A percentile compares a stretch with the other conserved stretches of the same genome.
Evolutionary conservation across 177 flowering plant species (phyloP).

Genomic region (Vitis hybrid): DNA sequence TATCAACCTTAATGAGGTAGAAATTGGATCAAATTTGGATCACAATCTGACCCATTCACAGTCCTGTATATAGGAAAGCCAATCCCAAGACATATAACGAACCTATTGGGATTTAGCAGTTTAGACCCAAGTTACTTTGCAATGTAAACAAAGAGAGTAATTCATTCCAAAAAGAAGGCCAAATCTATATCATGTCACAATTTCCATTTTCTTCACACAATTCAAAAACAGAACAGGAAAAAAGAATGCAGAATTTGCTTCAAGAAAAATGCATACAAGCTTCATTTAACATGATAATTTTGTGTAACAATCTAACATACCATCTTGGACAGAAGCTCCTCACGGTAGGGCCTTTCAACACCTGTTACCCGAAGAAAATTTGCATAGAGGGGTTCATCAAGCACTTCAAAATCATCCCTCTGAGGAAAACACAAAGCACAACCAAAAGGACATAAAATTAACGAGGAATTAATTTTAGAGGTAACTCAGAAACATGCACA

Average conservation of each 20-base stretch:
- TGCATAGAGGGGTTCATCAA: constrained; percentile 97
- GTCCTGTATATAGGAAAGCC: too few species aligned
- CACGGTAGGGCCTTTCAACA: constrained; percentile 76
- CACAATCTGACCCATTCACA: too few species aligned
- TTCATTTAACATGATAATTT: not conserved
- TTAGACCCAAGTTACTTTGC: too few species aligned
- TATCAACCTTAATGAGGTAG: too few species aligned
- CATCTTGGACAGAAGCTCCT: constrained; percentile 75
- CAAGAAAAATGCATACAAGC: not conserved
- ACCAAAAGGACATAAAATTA: not conserved
- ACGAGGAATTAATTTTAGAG: not conserved
- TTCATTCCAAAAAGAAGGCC: too few species aligned
- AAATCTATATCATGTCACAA: too few species aligned
- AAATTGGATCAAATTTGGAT: too few species aligned
- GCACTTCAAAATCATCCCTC: constrained; percentile 98
- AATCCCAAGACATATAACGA: too few species aligned
- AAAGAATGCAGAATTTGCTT: not conserved
- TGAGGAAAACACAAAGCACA: constrained; percentile 20
- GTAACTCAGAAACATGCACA: not conserved
- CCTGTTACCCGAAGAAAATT: constrained; percentile 69
- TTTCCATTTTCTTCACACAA: too few species aligned
- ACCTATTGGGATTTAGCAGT: too few species aligned
- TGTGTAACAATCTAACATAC: constrained; percentile 30
- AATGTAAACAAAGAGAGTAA: too few species aligned
- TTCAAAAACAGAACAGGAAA: not conserved